Base-by-base conservation (phyloP, 2,329 filamentous ascomycete genomes). In the Madurella mycetomatis region DNA sequence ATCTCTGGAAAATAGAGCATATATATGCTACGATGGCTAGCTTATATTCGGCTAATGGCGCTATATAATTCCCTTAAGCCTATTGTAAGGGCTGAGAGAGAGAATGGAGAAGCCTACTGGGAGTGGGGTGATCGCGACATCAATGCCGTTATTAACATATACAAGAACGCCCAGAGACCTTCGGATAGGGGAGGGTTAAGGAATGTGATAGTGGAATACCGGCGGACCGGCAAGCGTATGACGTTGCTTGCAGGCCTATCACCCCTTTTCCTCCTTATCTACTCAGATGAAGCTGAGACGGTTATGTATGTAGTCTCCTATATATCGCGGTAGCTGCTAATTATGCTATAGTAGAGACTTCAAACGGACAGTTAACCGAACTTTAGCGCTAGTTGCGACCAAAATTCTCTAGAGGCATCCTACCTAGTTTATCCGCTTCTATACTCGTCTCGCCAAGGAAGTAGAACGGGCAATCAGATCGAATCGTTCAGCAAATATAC, bases 81-180 rank as follows among this genome's bases (percentile, higher is more conserved):
- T 25, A 37, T 52, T 32, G 50, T 52, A 11, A 52, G 25, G 50
- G 18, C 50, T 42, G 44, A 52, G 43, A 52, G 50, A 42, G 44
- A 52, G 50, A 47, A 52, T 47, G 32, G 50, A 52, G 43, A 52
- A 52, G 43, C 43, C n/a, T n/a, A 52, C 44, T 18, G 43, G 37
- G 39, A 47, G 50, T 37, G 37, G 19, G 44, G 50, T 42, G 37
- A 52, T 47, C 42, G 44, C 50, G 44, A 52, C 32, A 47, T 52
- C 42, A 52, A 18, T 52, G 44, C 50, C 18, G 30, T 49, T 49
- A 17, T 53, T 7, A 40, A 53, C 37, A 53, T 53, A 47, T 53
- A 53, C 46, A 40, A 53, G 45, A 53, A 44, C 51, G 51, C 51
- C 39, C 45, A 17, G 44, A 48, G 45, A 53, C 16, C 37, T 39